Conservation (phyloP, 192 early-diverging fungal genomes). For the Diversispora eburnea region DNA sequence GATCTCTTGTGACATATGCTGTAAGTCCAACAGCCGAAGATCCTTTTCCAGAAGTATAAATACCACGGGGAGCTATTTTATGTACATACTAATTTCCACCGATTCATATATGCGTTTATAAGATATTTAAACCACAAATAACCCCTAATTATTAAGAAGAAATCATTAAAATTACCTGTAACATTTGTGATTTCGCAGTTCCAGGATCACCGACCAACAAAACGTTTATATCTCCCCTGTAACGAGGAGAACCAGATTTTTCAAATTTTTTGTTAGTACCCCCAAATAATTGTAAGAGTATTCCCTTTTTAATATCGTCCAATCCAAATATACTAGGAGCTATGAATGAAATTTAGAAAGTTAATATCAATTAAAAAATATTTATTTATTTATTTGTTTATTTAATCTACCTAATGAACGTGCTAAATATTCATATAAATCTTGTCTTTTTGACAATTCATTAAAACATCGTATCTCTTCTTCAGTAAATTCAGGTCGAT, state of each 20-base stretch:
- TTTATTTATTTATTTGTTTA: neutral
- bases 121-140: no score
- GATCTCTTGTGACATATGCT: slow-evolving; percentile 91
- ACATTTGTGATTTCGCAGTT: slow-evolving; percentile 90
- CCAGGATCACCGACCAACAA: slow-evolving; percentile 96
- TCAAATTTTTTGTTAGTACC: slow-evolving; percentile 82
- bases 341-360: neutral
- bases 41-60: slow-evolving; percentile 97
- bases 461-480: slow-evolving; percentile 32
- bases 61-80: slow-evolving; percentile 88
- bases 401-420: slow-evolving; percentile 62
- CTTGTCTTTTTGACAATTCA: slow-evolving; percentile 56
- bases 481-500: slow-evolving; percentile 45
- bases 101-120: neutral
- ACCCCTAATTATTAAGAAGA: no score
- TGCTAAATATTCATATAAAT: slow-evolving; percentile 80
- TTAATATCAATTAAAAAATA: neutral
- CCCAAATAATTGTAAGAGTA: slow-evolving; percentile 93
- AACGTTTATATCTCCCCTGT: slow-evolving; percentile 90
- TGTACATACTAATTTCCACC: slow-evolving; percentile 69
- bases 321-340: slow-evolving; percentile 94
- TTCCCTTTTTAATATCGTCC: slow-evolving; percentile 97
- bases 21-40: slow-evolving; percentile 95
- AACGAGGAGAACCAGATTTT: slow-evolving; percentile 62
- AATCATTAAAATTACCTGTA: slow-evolving; percentile 38